Evolutionary conservation across 2,329 filamentous ascomycete genomes (phyloP).

Genomic region (Trichoderma sp.): DNA sequence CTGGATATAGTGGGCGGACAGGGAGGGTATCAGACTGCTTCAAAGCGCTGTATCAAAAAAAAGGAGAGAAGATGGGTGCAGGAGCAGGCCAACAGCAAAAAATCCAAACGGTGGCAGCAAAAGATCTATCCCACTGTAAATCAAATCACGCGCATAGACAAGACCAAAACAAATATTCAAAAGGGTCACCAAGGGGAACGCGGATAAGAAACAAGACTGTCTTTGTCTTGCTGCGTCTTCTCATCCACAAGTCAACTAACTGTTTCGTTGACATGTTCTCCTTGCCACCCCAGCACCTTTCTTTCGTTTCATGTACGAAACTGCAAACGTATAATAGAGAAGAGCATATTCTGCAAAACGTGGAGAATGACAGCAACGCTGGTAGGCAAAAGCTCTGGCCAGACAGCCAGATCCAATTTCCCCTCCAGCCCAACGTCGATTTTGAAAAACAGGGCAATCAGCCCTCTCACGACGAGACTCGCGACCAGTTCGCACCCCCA

Average conservation of each 20-base stretch:
- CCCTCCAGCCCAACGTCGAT: slow-evolving; percentile 66
- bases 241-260: neutral
- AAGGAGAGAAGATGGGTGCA: neutral
- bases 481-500: slow-evolving; percentile 68
- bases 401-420: slow-evolving; percentile 63
- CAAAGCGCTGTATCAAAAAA: neutral
- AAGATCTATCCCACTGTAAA: neutral
- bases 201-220: neutral
- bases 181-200: neutral
- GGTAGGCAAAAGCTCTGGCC: slow-evolving; percentile 68
- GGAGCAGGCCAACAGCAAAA: neutral
- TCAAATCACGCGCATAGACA: neutral
- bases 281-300: neutral
- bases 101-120: neutral
- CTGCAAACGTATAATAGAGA: slow-evolving; percentile 66
- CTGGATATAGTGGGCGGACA: neutral
- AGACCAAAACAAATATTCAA: neutral
- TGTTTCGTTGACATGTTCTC: neutral
- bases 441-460: slow-evolving; percentile 60
- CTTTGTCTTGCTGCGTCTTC: neutral
- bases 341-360: slow-evolving; percentile 71
- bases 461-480: slow-evolving; percentile 58
- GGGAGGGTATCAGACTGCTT: slow-evolving; percentile 12
- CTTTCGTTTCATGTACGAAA: slow-evolving; percentile 42
- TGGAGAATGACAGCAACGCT: slow-evolving; percentile 67